Conservation (phyloP, 768 basidiomycete species). For the Suillus cothurnatus region DNA sequence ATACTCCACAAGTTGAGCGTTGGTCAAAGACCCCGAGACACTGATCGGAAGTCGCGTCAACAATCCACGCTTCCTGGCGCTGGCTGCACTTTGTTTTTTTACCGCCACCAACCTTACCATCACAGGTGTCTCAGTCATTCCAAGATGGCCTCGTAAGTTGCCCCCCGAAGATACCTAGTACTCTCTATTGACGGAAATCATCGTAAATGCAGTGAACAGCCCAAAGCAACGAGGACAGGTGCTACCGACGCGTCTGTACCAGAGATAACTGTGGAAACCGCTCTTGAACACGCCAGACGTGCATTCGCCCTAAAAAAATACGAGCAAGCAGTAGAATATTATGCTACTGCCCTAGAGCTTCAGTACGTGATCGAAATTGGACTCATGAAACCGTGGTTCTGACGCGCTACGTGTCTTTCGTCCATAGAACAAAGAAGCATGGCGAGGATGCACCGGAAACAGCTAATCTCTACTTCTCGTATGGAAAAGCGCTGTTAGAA, state of each 20-base stretch:
- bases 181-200: neutral
- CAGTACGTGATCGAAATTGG: conserved; percentile 57
- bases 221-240: neutral
- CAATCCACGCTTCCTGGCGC: conserved; percentile 4
- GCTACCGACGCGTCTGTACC: conserved; percentile 30
- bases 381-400: conserved; percentile 9
- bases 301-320: conserved; percentile 87
- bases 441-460: conserved; percentile 83
- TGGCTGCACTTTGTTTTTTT: conserved; percentile 2
- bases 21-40: neutral
- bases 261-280: conserved; percentile 47
- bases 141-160: conserved; percentile 30
- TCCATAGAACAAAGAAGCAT: conserved; percentile 64
- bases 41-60: conserved; percentile 8
- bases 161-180: neutral
- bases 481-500: conserved; percentile 92
- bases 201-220: conserved; percentile 16
- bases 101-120: conserved; percentile 1
- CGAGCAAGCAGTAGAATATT: conserved; percentile 82
- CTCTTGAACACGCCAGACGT: conserved; percentile 81
- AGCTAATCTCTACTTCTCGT: conserved; percentile 87
- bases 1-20: neutral
- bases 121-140: neutral
- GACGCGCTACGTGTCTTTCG: conserved; percentile 16
- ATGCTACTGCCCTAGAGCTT: conserved; percentile 82